Percentiles rank a stretch among this genome's conserved stretches.
Evolutionary conservation across 441 rosid genomes (phyloP).

Genomic region (Rhodomyrtus psidioides): DNA sequence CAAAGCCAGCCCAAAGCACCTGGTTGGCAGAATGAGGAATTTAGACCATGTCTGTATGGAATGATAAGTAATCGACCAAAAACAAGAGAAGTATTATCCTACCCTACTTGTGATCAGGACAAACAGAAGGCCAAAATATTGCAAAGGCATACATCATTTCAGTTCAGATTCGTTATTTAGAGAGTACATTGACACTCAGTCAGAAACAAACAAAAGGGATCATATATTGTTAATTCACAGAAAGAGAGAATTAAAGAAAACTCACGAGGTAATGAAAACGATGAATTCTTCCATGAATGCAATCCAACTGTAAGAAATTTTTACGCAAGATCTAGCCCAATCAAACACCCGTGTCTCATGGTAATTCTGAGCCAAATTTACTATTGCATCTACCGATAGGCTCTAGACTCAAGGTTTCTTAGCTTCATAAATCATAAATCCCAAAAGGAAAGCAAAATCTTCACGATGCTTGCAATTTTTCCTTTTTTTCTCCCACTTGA

Average conservation of each 20-base stretch:
- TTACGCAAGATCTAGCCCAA: neutral
- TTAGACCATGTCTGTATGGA: neutral
- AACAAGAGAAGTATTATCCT: neutral
- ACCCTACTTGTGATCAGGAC: neutral
- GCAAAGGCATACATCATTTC: neutral
- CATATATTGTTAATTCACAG: neutral
- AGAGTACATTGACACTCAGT: neutral
- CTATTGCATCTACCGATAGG: neutral
- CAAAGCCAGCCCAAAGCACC: constrained; percentile 96
- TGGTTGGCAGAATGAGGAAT: constrained; percentile 7
- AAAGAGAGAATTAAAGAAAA: neutral
- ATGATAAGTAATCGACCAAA: neutral
- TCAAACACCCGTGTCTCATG: neutral
- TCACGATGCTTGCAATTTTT: neutral
- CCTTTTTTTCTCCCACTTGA: neutral
- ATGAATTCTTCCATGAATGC: neutral
- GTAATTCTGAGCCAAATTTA: neutral
- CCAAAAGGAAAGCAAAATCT: neutral
- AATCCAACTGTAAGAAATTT: neutral
- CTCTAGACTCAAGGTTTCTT: neutral
- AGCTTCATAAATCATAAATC: neutral
- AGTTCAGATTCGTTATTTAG: neutral
- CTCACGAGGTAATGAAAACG: neutral
- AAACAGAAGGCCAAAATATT: neutral
- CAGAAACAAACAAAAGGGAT: neutral